Evolutionary conservation across 106 monocot species (phyloP).

Genomic region (Alisma plantagoaquatica): DNA sequence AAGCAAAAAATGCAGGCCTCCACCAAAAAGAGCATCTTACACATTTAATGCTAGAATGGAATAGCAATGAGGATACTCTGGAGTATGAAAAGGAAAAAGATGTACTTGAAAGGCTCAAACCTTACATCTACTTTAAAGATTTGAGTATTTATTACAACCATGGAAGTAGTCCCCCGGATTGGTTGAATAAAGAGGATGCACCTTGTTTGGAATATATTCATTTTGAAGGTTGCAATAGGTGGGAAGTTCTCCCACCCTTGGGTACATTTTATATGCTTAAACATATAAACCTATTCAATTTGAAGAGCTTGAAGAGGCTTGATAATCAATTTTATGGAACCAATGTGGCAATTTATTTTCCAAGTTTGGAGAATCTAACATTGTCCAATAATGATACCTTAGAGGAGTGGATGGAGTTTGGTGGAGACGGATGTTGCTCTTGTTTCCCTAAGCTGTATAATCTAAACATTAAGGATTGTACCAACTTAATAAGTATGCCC

Average conservation of each 20-base stretch:
- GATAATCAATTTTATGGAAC: background rate
- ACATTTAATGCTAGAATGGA: background rate
- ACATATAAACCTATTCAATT: background rate
- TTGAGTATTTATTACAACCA: background rate
- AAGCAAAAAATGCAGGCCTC: background rate
- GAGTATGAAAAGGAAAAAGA: constrained; percentile 2
- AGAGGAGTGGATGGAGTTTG: background rate
- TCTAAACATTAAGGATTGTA: background rate
- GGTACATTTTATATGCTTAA: background rate
- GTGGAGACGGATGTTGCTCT: background rate
- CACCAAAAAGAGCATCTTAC: background rate
- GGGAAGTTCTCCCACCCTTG: constrained; percentile 1
- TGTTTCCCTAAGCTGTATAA: background rate
- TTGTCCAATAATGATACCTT: background rate
- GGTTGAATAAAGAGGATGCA: background rate
- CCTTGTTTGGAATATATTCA: background rate
- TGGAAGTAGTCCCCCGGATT: background rate
- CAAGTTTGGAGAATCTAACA: constrained; percentile 1
- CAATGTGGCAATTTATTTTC: background rate
- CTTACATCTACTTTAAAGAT: background rate
- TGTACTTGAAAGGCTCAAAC: constrained; percentile 3
- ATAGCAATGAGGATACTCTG: background rate
- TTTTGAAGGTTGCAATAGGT: background rate
- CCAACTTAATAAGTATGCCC: background rate
- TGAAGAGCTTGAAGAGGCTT: background rate